Evolutionary conservation across 306 rosid species (phyloP).

Genomic region (Sesbania bispinosa): DNA sequence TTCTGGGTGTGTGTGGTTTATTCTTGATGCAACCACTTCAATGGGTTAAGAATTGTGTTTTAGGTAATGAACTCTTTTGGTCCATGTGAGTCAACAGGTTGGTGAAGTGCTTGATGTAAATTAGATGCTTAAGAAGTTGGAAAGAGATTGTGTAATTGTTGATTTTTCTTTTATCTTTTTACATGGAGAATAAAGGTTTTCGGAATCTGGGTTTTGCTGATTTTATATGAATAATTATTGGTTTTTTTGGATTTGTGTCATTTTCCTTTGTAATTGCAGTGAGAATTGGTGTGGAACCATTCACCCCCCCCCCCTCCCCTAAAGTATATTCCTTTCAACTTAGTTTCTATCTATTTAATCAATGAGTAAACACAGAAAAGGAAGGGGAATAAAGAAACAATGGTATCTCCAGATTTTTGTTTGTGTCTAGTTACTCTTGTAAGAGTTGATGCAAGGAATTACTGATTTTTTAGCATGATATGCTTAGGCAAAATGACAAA

Average conservation of each 20-base stretch:
- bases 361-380: background rate
- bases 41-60: slow-evolving; percentile 22
- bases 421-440: background rate
- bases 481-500: background rate
- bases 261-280: slow-evolving; percentile 1
- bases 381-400: background rate
- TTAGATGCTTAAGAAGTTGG: slow-evolving; percentile 12
- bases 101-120: slow-evolving; percentile 17
- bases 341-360: background rate
- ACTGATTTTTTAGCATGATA: background rate
- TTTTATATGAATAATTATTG: slow-evolving; percentile 14
- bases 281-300: slow-evolving; percentile 19
- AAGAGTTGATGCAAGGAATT: background rate
- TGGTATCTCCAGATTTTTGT: slow-evolving; percentile 29
- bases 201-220: slow-evolving; percentile 39
- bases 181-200: slow-evolving; percentile 23
- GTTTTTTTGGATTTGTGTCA: slow-evolving; percentile 1
- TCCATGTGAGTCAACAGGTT: background rate
- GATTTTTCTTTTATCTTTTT: background rate
- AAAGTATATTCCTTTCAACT: slow-evolving; percentile 22
- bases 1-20: background rate
- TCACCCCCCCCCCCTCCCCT: background rate
- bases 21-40: background rate
- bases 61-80: background rate
- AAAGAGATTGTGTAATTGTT: background rate